Evolutionary conservation across 2,329 filamentous ascomycete genomes (phyloP).

Genomic region (Biscogniauxia sp.): DNA sequence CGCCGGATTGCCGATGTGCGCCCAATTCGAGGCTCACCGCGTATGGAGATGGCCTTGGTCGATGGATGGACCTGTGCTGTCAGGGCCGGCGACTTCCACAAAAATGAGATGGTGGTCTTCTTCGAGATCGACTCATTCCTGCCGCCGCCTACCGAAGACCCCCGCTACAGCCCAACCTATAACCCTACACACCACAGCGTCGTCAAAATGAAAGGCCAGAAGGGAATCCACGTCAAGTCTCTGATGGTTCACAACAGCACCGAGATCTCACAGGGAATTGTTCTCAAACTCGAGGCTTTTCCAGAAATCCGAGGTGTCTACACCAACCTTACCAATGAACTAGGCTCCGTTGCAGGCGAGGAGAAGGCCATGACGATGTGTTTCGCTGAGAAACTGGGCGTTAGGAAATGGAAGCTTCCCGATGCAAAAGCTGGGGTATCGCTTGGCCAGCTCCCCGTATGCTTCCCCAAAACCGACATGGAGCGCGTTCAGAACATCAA

Average conservation of each 20-base stretch:
- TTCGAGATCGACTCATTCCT: constrained; percentile 30
- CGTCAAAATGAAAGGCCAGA: constrained; percentile 12
- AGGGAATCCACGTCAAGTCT: constrained; percentile 22
- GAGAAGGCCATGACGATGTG: constrained; percentile 9
- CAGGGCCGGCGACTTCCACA: constrained; percentile 11
- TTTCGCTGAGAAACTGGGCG: constrained; percentile 20
- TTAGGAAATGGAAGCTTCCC: constrained; percentile 9
- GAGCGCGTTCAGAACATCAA: constrained; percentile 27
- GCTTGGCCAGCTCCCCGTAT: constrained; percentile 15
- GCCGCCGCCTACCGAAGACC: constrained; percentile 12
- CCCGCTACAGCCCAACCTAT: not conserved
- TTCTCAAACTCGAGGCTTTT: constrained; percentile 15
- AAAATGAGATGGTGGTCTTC: constrained; percentile 23
- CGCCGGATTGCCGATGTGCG: constrained; percentile 14
- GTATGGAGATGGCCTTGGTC: constrained; percentile 12
- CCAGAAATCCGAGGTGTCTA: constrained; percentile 13
- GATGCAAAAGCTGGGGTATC: not conserved
- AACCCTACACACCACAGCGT: not conserved
- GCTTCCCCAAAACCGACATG: constrained; percentile 26
- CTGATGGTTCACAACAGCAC: constrained; percentile 14
- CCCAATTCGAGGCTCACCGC: not conserved
- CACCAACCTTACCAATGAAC: not conserved
- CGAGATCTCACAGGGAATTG: constrained; percentile 22
- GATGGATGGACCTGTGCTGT: constrained; percentile 30
- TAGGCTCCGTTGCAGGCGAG: not conserved